Evolutionary conservation across 2,329 filamentous ascomycete genomes (phyloP).

Genomic region (Colletotrichum karsti): DNA sequence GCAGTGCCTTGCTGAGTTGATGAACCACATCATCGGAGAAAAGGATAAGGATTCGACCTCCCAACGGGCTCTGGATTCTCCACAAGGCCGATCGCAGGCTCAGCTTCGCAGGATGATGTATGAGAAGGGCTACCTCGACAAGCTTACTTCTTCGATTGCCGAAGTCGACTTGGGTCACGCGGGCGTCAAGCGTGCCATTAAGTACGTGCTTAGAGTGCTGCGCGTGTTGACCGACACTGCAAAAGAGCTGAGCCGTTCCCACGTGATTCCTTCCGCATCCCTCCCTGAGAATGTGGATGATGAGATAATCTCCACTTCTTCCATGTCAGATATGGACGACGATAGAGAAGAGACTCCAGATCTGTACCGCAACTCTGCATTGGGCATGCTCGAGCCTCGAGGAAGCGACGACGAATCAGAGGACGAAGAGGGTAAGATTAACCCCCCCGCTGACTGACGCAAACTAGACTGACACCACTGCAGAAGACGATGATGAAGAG

Average conservation of each 20-base stretch:
- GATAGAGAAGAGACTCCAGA: conserved; percentile 95
- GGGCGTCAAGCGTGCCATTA: conserved; percentile 91
- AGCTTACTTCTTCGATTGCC: conserved; percentile 89
- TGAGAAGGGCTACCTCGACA: conserved; percentile 93
- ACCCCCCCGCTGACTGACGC: not conserved
- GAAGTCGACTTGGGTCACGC: conserved; percentile 97
- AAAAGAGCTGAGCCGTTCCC: conserved; percentile 83
- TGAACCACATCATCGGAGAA: conserved; percentile 89
- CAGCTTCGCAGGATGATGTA: conserved; percentile 96
- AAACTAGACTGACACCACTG: conserved; percentile 31
- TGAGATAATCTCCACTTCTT: conserved; percentile 87
- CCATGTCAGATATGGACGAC: conserved; percentile 86
- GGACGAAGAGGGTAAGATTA: conserved; percentile 67
- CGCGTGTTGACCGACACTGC: conserved; percentile 89
- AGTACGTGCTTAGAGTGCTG: conserved; percentile 92
- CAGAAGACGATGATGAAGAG: conserved; percentile 77
- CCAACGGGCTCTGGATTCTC: conserved; percentile 38
- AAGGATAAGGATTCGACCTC: conserved; percentile 68
- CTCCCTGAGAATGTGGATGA: conserved; percentile 79
- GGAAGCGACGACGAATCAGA: conserved; percentile 85
- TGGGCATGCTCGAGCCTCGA: conserved; percentile 91
- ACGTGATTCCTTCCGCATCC: conserved; percentile 74
- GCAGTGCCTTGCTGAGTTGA: conserved; percentile 87
- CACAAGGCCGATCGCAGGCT: conserved; percentile 70
- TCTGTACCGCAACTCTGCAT: conserved; percentile 92